Percentiles rank a stretch among this genome's conserved stretches.
These are phyloP conservation scores for Coemansia biformis DNA, from an alignment of 192 early-diverging fungal species.

Conservation along the genomic window DNA sequence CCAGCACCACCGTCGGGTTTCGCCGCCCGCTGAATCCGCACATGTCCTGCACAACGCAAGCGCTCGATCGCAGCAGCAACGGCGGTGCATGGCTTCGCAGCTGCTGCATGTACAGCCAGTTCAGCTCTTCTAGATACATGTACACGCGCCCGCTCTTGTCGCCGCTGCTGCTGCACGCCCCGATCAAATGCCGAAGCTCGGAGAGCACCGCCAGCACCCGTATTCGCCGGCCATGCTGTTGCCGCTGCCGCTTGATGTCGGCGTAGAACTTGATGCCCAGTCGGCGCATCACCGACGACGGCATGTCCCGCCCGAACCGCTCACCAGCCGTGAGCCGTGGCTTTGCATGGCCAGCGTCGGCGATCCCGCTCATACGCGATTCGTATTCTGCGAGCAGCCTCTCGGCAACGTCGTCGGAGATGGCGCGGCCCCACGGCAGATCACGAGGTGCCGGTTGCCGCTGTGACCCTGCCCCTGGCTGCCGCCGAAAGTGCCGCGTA, in stretches of 20 bases:
- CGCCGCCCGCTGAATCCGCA: neutral
- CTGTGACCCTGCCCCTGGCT: too few species aligned
- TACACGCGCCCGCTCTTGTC: slow-evolving; percentile 25
- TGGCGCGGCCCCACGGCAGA: slow-evolving; percentile 26
- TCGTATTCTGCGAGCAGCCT: slow-evolving; percentile 11
- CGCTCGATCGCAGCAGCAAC: slow-evolving; percentile 18
- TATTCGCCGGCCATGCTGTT: slow-evolving; percentile 33
- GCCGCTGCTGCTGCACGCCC: neutral
- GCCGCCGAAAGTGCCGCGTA: too few species aligned
- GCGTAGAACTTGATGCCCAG: slow-evolving; percentile 16
- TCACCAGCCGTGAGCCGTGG: too few species aligned
- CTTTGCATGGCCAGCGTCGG: too few species aligned
- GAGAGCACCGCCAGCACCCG: slow-evolving; percentile 18
- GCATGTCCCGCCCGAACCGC: slow-evolving; percentile 18
- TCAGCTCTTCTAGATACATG: slow-evolving; percentile 20
- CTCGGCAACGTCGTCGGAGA: slow-evolving; percentile 10
- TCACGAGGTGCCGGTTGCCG: neutral
- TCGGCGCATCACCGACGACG: slow-evolving; percentile 41
- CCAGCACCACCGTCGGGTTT: slow-evolving; percentile 1
- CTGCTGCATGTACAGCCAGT: slow-evolving; percentile 16
- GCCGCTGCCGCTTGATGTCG: slow-evolving; percentile 26
- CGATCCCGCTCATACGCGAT: neutral
- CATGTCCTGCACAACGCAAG: slow-evolving; percentile 9
- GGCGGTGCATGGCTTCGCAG: slow-evolving; percentile 1
- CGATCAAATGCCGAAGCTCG: slow-evolving; percentile 20